Base-by-base conservation (phyloP, 768 basidiomycete genomes). In the Pleurotus citrinopileatus region DNA sequence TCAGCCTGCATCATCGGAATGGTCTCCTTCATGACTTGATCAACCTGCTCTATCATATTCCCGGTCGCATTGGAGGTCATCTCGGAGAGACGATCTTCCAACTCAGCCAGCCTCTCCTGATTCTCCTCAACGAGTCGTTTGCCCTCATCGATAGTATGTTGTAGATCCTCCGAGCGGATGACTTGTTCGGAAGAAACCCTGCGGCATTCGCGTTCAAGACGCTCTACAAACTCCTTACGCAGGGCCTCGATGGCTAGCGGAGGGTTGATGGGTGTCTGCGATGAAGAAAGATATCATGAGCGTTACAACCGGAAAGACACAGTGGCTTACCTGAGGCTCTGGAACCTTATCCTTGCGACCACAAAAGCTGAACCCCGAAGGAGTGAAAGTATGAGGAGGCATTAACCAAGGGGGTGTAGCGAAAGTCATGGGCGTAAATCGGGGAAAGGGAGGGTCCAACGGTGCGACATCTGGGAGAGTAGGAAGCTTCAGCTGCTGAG, bases 51-150 rank as follows among this genome's bases (percentile, higher is more conserved):
- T 38, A 72, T 65, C 15, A 73, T 66, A 27, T 76, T 73, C 9
- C 47, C 70, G 70, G 34, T 71, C 72, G 45, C 77, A 74, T 54
- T 78, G 68, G 13, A 68, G 66, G 37, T 62, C 58, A 17, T 80
- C 60, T 72, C 75, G 17, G 48, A 22, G 2, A 51, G 20, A 13
- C 58, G 58, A 1, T 55, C 54, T 23, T 59, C 55, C 12, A 59
- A 28, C 36, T 55, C 58, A 23, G 25, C 28, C 20, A 53, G n/a
- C 51, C 50, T 52, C 19, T 48, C 52, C 19, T 51, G 48, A 22
- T 51, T 32, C 29, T 38, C 48, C n/a, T 51, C 48, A 36, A 34
- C 19, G 17, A 23, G 10, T 19, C 20, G 48, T 23, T 37, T 51
- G 29, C 17, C 20, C 17, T 69, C 70, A 6, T 73, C 66, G 20